phyloP scores from a whole-genome alignment of 192 early-diverging fungal species.

The Jimgerdemannia lactiflua region DNA sequence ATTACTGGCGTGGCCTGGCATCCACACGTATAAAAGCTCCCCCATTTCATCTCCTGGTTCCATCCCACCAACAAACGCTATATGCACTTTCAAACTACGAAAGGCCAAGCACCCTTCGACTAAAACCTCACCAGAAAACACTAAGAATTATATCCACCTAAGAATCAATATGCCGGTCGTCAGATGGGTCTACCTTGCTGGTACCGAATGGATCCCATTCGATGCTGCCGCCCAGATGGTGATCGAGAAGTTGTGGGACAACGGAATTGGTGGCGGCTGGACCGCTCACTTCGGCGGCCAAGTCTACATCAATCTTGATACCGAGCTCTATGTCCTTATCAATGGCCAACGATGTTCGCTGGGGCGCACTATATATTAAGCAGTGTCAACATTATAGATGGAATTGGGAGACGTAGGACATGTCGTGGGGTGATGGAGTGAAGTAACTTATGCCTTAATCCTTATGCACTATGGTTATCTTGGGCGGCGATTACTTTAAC shows the following conservation, averaged over 20 bases:
- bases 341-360: not conserved
- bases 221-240: slow-evolving; percentile 8
- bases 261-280: not conserved
- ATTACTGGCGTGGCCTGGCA: no score
- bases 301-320: not conserved
- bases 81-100: no score
- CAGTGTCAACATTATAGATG: not conserved
- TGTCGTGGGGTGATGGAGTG: no score
- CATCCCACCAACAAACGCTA: no score
- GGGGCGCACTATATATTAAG: not conserved
- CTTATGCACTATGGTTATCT: no score
- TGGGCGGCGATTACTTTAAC: no score
- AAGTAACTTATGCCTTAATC: no score
- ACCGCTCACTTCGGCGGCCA: not conserved
- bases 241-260: slow-evolving; percentile 9
- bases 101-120: not conserved
- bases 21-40: no score
- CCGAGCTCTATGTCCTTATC: not conserved
- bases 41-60: no score
- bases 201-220: slow-evolving; percentile 13
- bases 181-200: slow-evolving; percentile 13
- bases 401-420: no score
- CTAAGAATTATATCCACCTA: not conserved
- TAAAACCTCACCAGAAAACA: not conserved
- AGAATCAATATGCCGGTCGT: not conserved